These are phyloP conservation scores for Peterozyma toletana DNA, from an alignment of 805 yeast genomes.

Conservation along the genomic window DNA sequence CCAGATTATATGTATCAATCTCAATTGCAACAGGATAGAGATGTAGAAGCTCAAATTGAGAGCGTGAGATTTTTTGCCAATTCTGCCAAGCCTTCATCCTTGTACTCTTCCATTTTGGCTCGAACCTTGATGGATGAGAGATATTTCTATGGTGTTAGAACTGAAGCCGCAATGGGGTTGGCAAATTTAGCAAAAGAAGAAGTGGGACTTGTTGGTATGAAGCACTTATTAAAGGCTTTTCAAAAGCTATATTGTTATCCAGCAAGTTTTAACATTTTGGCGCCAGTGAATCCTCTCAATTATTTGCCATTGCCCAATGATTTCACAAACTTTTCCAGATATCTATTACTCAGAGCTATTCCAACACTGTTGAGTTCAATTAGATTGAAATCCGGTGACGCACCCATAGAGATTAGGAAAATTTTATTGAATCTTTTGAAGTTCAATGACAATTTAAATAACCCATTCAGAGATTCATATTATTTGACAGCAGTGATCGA, in stretches of 20 bases:
- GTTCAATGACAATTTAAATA: constrained; percentile 80
- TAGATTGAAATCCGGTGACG: constrained; percentile 54
- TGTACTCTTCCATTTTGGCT: constrained; percentile 70
- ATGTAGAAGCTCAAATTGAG: constrained; percentile 90
- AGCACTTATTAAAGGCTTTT: constrained; percentile 65
- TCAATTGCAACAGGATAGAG: constrained; percentile 90
- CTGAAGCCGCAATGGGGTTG: constrained; percentile 78
- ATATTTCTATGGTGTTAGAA: constrained; percentile 83
- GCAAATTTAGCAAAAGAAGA: constrained; percentile 58
- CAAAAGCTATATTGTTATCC: constrained; percentile 68
- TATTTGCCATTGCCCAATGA: constrained; percentile 74
- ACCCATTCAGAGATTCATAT: constrained; percentile 65
- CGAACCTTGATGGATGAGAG: constrained; percentile 79
- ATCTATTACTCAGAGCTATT: constrained; percentile 65
- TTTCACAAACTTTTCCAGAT: constrained; percentile 62
- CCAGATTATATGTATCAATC: constrained; percentile 95
- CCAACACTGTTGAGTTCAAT: constrained; percentile 55
- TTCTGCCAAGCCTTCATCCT: constrained; percentile 44
- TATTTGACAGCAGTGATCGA: constrained; percentile 55
- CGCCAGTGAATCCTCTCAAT: constrained; percentile 26
- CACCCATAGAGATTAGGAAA: constrained; percentile 47
- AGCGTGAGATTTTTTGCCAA: constrained; percentile 70
- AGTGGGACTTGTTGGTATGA: constrained; percentile 63
- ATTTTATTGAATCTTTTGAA: constrained; percentile 66
- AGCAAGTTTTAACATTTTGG: constrained; percentile 23